Conservation (phyloP, 192 early-diverging fungal genomes). For the Podila clonocystis region DNA sequence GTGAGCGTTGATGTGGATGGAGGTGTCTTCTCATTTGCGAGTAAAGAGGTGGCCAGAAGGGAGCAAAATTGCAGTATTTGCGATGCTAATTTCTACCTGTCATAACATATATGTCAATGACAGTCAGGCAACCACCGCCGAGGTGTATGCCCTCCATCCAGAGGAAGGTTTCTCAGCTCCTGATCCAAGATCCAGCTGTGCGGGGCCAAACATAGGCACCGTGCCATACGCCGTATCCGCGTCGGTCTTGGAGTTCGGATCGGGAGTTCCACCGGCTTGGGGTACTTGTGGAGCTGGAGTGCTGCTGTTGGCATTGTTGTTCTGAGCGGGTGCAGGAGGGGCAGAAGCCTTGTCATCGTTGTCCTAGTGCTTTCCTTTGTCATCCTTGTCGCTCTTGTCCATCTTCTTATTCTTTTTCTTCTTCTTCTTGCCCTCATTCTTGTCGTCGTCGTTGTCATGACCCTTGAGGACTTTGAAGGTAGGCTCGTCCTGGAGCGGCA, state of each 20-base stretch:
- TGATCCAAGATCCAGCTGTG: slow-evolving; percentile 38
- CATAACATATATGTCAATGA: no score
- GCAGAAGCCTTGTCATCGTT: background rate
- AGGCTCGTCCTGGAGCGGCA: background rate
- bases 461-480: background rate
- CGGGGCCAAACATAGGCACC: slow-evolving; percentile 47
- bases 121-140: background rate
- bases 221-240: slow-evolving; percentile 13
- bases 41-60: no score
- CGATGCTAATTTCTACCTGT: no score
- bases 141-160: background rate
- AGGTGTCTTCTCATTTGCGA: no score
- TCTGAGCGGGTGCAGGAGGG: slow-evolving; percentile 1
- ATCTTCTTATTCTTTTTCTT: no score
- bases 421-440: background rate
- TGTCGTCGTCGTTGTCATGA: background rate
- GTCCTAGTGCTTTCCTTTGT: slow-evolving; percentile 4
- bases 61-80: no score
- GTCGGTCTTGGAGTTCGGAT: background rate
- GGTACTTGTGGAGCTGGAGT: background rate
- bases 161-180: background rate
- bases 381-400: background rate
- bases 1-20: no score
- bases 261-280: background rate
- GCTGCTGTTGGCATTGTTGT: background rate